These are phyloP conservation scores for Malassezia obtusa DNA, from an alignment of 1,284 basidiomycete genomes.

Conservation along the genomic window DNA sequence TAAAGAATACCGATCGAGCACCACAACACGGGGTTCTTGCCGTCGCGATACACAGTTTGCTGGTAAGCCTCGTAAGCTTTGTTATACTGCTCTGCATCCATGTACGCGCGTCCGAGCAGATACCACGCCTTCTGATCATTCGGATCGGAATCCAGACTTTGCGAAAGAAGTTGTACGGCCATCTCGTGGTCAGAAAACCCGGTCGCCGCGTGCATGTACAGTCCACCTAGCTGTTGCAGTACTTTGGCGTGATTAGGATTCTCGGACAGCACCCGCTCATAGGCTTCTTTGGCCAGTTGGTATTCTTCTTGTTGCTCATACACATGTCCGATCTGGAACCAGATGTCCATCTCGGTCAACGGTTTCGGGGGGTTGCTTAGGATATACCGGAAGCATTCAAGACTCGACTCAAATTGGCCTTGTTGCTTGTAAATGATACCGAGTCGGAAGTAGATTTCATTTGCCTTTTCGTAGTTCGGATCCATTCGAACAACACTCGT, in stretches of 20 bases:
- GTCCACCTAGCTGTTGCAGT: conserved; percentile 91
- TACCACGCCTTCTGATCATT: conserved; percentile 97
- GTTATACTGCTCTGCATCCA: conserved; percentile 98
- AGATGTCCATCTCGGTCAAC: conserved; percentile 92
- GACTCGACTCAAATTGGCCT: conserved; percentile 60
- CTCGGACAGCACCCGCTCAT: conserved; percentile 87
- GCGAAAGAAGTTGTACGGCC: conserved; percentile 84
- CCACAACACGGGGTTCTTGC: conserved; percentile 98
- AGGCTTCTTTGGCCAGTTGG: conserved; percentile 80
- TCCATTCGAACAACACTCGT: conserved; percentile 93
- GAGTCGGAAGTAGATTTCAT: conserved; percentile 94
- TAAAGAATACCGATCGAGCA: conserved; percentile 98
- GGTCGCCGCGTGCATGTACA: conserved; percentile 89
- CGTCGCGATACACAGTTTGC: conserved; percentile 95
- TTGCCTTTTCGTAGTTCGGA: conserved; percentile 95
- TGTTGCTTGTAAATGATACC: conserved; percentile 99
- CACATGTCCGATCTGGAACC: conserved; percentile 99
- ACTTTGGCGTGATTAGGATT: conserved; percentile 94
- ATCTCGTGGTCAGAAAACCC: conserved; percentile 90
- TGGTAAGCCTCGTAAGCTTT: conserved; percentile 99
- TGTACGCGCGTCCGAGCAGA: conserved; percentile 90
- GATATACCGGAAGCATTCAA: conserved; percentile 70
- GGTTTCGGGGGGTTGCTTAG: conserved; percentile 88
- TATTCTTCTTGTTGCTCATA: conserved; percentile 96
- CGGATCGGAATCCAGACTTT: conserved; percentile 67